phyloP scores from a whole-genome alignment of 176 grass and related monocot species.

The Sorghum bicolor region Sorghum_bicolor_NCBIv3 NC_012872.2:61587001-61587500 shows the following conservation, averaged over 20 bases:
- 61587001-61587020: neutral
- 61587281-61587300: slow-evolving; percentile 79
- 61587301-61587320: slow-evolving; percentile 92
- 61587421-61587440: slow-evolving; percentile 96
- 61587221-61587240: slow-evolving; percentile 38
- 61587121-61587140: slow-evolving; percentile 55
- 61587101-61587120: slow-evolving; percentile 73
- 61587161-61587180: neutral
- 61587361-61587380: neutral
- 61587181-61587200: neutral
- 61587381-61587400: neutral
- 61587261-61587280: slow-evolving; percentile 76
- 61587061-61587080: slow-evolving; percentile 86
- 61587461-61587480: slow-evolving; percentile 94
- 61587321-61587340: slow-evolving; percentile 16
- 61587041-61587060: slow-evolving; percentile 76
- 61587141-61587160: slow-evolving; percentile 78
- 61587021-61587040: slow-evolving; percentile 54
- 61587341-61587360: slow-evolving; percentile 3
- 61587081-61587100: slow-evolving; percentile 67
- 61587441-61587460: slow-evolving; percentile 89
- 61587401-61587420: slow-evolving; percentile 83
- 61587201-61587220: neutral
- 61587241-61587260: slow-evolving; percentile 93
- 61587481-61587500: slow-evolving; percentile 94